Conservation (phyloP, 768 basidiomycete species). For the Mycena sanguinolenta region DNA sequence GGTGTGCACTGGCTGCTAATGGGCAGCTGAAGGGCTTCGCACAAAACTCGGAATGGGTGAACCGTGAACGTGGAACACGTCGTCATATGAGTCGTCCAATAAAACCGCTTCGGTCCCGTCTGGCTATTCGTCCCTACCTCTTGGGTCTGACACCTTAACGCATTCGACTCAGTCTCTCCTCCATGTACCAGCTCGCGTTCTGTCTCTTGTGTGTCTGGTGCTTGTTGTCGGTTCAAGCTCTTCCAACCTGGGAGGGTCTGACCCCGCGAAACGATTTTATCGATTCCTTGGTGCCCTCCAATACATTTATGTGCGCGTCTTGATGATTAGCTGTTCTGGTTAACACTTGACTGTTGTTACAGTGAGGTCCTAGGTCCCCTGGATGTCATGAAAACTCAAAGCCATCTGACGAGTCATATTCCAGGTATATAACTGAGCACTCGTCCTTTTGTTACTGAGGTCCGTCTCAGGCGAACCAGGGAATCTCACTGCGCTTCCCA, state of each 20-base stretch:
- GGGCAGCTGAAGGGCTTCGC: constrained; percentile 1
- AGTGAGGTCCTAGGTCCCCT: constrained; percentile 49
- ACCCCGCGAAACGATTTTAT: constrained; percentile 50
- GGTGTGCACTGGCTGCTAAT: neutral
- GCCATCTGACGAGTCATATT: constrained; percentile 48
- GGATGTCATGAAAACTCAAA: constrained; percentile 36
- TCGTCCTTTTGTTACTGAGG: neutral
- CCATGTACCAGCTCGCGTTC: constrained; percentile 31
- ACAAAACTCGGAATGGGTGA: constrained; percentile 20
- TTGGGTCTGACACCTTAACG: too few relatives aligned
- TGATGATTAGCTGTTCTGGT: neutral
- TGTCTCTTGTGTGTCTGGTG: constrained; percentile 41
- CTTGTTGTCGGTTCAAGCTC: constrained; percentile 41
- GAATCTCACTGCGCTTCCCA: constrained; percentile 59
- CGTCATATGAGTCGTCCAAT: constrained; percentile 20
- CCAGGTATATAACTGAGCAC: constrained; percentile 46
- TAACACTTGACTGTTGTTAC: neutral
- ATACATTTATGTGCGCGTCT: constrained; percentile 50
- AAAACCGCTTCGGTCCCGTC: neutral
- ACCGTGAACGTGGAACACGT: constrained; percentile 9
- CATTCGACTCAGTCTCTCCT: too few relatives aligned
- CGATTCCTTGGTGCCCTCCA: constrained; percentile 56
- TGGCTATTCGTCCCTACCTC: neutral
- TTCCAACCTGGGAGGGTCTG: constrained; percentile 61
- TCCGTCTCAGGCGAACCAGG: constrained; percentile 56